Evolutionary conservation across 2,329 filamentous ascomycete genomes (phyloP), one percentile per base, ranked within the genome.

Genomic region (Fusarium sp.): DNA sequence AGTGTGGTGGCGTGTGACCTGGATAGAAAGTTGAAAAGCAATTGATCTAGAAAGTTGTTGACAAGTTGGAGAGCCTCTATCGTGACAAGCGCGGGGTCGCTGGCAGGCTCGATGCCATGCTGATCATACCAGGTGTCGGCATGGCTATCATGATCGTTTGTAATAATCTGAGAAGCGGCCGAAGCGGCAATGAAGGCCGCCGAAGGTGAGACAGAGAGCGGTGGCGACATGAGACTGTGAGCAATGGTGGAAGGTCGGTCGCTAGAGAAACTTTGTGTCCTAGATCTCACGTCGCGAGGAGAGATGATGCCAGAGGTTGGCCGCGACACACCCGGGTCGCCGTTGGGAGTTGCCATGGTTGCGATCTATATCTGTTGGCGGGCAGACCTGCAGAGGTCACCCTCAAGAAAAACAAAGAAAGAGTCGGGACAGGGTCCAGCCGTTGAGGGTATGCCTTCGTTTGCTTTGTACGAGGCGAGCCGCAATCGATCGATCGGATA

Each of bases 41-140:
- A 85, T 77, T 98, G 93, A 79, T 99, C 96, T 67, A 99, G 88
- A 77, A 99, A 99, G 74, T 88, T 90, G 81, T 99, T 99, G 76
- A 98, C 88, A 12, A 97, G 87, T 43, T 86, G 85, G 40, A 98
- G 83, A 1, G 96, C 93, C 28, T 87, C 86, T 4, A 87, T 84
- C 2, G 93, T 91, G 60, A 97, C 92, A 50, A 91, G 78, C 20
- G 92, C 92, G 20, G 90, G 89, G 72, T 92, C 90, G 60, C 86
- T 86, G 7, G 88, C 87, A 2, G 88, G 86, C 70, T 90, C 87
- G 58, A 90, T 85, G 53, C 88, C 88, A 71, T 92, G 87, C 66
- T 91, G 87, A 75, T 92, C 89, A 74, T 90, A 88, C 85, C 90
- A 90, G 53, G 89, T 84, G 72, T 90, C 88, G 62, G 90, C 86